These are phyloP conservation scores for Nannochloropsis gaditana DNA, from an alignment of 108 stramenopile genomes.

Conservation along the genomic window DNA sequence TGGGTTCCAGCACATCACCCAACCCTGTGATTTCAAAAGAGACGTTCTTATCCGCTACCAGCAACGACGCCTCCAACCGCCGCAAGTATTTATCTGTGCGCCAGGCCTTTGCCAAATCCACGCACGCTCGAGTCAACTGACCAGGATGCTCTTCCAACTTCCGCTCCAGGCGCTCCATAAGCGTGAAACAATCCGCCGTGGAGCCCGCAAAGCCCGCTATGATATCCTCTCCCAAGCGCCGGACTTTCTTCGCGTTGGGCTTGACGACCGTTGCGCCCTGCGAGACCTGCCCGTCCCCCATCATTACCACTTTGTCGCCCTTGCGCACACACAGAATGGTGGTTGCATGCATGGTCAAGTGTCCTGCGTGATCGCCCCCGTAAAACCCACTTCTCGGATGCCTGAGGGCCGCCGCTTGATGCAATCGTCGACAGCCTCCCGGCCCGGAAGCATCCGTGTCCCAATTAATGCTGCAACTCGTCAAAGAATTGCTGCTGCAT, in stretches of 20 bases:
- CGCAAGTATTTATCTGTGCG: conserved; percentile 94
- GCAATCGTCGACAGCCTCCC: neutral
- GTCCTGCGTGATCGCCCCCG: neutral
- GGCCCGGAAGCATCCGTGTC: neutral
- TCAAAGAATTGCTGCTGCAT: neutral
- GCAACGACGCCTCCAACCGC: conserved; percentile 77
- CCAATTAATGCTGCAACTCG: neutral
- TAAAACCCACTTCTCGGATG: conserved; percentile 4
- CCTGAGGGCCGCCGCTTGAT: neutral
- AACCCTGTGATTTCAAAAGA: conserved; percentile 89
- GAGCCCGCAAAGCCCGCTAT: conserved; percentile 95
- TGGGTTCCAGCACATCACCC: conserved; percentile 92
- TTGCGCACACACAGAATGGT: conserved; percentile 94
- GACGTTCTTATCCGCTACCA: conserved; percentile 72
- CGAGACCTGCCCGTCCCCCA: conserved; percentile 98
- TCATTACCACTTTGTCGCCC: conserved; percentile 92
- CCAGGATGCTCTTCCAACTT: conserved; percentile 89
- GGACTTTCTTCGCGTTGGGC: conserved; percentile 88
- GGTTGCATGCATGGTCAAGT: conserved; percentile 42
- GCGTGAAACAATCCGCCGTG: conserved; percentile 94
- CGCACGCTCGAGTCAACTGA: conserved; percentile 82
- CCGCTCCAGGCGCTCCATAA: conserved; percentile 86
- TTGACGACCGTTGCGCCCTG: conserved; percentile 84
- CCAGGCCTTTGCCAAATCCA: conserved; percentile 97
- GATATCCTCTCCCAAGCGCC: conserved; percentile 61